Conservation (phyloP, 805 yeast species). For the Candida ponderosae region DNA sequence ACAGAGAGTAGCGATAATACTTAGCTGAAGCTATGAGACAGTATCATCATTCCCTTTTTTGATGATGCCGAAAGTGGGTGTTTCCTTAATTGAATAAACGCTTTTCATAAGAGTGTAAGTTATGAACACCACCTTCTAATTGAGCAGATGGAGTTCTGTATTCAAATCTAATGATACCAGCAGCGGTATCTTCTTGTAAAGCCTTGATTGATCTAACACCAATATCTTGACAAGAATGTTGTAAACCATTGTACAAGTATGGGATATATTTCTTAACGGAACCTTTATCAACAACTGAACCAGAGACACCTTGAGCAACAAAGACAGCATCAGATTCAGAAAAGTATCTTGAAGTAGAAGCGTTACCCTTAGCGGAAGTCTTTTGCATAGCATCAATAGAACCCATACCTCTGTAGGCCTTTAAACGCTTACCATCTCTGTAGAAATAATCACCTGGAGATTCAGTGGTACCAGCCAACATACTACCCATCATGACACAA, state of each 20-base stretch:
- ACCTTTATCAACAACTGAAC: constrained; percentile 95
- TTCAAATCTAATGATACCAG: constrained; percentile 83
- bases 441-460: constrained; percentile 97
- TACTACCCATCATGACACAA: constrained; percentile 98
- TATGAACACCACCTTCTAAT: constrained; percentile 97
- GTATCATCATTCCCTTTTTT: not conserved
- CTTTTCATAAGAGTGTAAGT: constrained; percentile 95
- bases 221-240: constrained; percentile 98
- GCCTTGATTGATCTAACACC: constrained; percentile 66
- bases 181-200: constrained; percentile 55
- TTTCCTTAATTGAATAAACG: constrained; percentile 88
- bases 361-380: constrained; percentile 83
- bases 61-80: too few species aligned
- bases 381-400: constrained; percentile 97
- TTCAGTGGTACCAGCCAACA: constrained; percentile 97
- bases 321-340: constrained; percentile 92
- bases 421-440: constrained; percentile 96
- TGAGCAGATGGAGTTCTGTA: constrained; percentile 98
- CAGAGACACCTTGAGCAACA: constrained; percentile 98
- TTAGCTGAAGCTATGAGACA: too few species aligned
- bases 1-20: too few species aligned
- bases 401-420: constrained; percentile 99
- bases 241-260: constrained; percentile 89
- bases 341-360: constrained; percentile 96
- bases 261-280: constrained; percentile 91